Percentiles rank a stretch among this genome's conserved stretches.
Evolutionary conservation across 2,329 filamentous ascomycete genomes (phyloP).

Genomic region (Cladosporium phlei): DNA sequence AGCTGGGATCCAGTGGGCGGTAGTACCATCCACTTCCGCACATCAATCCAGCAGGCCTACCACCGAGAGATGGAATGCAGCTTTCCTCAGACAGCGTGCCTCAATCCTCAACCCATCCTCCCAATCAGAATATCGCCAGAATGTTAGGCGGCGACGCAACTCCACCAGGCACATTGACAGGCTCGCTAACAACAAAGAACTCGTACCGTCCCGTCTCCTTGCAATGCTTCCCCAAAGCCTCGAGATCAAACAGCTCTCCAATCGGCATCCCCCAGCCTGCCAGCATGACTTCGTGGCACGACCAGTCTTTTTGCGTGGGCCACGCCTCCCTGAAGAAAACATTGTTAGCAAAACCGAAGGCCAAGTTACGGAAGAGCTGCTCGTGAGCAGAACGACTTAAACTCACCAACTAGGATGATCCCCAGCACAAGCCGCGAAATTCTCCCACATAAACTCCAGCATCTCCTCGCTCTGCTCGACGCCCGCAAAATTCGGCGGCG

Average conservation of each 20-base stretch:
- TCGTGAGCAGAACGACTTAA: neutral
- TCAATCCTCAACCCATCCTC: too few species aligned
- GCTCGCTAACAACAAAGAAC: conserved; percentile 24
- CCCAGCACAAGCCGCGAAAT: conserved; percentile 35
- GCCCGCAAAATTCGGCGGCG: conserved; percentile 42
- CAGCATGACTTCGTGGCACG: conserved; percentile 43
- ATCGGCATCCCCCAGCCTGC: conserved; percentile 25
- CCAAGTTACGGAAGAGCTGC: neutral
- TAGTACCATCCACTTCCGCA: too few species aligned
- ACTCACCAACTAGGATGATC: conserved; percentile 35
- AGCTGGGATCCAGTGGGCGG: too few species aligned
- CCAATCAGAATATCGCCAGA: conserved; percentile 20
- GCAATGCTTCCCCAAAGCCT: conserved; percentile 29
- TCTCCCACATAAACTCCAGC: conserved; percentile 39
- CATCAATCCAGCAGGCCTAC: too few species aligned
- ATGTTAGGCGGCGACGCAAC: conserved; percentile 20
- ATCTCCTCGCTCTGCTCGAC: conserved; percentile 44
- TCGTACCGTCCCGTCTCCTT: conserved; percentile 26
- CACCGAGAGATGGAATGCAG: too few species aligned
- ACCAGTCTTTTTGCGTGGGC: conserved; percentile 34
- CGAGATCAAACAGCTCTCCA: conserved; percentile 35
- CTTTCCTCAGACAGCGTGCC: too few species aligned
- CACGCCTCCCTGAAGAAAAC: conserved; percentile 26
- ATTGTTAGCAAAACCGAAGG: neutral
- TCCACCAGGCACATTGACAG: conserved; percentile 18